Evolutionary conservation across 2,329 filamentous ascomycete species (phyloP).

Genomic region (Aspergillus versicolor): DNA sequence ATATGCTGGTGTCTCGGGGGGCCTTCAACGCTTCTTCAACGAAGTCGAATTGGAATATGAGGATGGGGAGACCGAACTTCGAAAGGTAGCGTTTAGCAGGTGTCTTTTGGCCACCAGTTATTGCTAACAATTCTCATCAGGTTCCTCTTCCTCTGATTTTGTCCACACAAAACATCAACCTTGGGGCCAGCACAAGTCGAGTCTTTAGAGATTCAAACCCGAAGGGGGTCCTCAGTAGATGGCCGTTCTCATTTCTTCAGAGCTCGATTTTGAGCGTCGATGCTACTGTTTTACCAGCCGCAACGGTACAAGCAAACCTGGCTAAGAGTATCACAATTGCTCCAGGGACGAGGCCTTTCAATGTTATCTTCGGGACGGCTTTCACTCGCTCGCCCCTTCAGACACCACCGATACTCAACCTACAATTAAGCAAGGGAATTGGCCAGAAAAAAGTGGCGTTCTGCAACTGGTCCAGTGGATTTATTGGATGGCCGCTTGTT

Average conservation of each 20-base stretch:
- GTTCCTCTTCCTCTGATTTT: slow-evolving; percentile 30
- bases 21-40: slow-evolving; percentile 25
- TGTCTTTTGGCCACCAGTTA: neutral
- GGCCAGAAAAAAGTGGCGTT: slow-evolving; percentile 31
- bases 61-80: slow-evolving; percentile 26
- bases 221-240: slow-evolving; percentile 28
- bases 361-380: slow-evolving; percentile 28
- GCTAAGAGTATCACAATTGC: slow-evolving; percentile 31
- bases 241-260: slow-evolving; percentile 32
- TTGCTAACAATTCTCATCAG: slow-evolving; percentile 22
- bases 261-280: slow-evolving; percentile 30
- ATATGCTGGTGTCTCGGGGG: slow-evolving; percentile 33
- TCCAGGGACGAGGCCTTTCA: slow-evolving; percentile 34
- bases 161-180: slow-evolving; percentile 26
- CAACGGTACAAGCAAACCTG: slow-evolving; percentile 29
- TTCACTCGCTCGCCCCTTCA: slow-evolving; percentile 29
- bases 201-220: slow-evolving; percentile 27
- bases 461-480: slow-evolving; percentile 39
- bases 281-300: slow-evolving; percentile 33
- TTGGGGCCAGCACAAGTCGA: slow-evolving; percentile 34
- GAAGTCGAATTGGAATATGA: slow-evolving; percentile 22
- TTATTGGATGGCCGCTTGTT: slow-evolving; percentile 33
- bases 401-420: slow-evolving; percentile 29
- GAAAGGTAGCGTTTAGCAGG: slow-evolving; percentile 24
- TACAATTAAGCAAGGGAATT: slow-evolving; percentile 34